phyloP scores from a whole-genome alignment of 2,329 filamentous ascomycete species.

The Diaporthe citriasiana region DNA sequence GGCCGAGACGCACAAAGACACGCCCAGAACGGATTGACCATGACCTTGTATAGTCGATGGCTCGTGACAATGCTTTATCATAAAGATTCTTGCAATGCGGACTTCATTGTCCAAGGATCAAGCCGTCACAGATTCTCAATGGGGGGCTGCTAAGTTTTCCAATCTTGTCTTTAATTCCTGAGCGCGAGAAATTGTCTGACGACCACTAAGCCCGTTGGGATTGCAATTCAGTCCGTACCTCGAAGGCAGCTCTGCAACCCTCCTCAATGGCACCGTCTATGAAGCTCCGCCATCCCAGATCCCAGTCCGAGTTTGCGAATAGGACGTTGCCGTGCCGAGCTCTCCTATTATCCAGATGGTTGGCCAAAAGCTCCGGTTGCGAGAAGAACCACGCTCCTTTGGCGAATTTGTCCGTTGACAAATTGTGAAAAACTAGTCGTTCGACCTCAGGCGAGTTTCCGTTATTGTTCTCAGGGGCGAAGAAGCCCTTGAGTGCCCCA shows the following conservation, averaged over 20 bases:
- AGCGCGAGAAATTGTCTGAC: not conserved
- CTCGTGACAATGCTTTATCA: not conserved
- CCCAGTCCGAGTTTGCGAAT: constrained; percentile 65
- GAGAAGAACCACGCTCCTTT: constrained; percentile 17
- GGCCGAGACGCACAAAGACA: not conserved
- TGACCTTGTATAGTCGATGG: not conserved
- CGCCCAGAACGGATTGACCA: not conserved
- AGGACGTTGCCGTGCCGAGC: constrained; percentile 57
- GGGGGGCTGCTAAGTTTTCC: not conserved
- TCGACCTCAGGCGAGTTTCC: not conserved
- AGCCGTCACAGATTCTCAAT: not conserved
- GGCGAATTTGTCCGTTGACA: constrained; percentile 41
- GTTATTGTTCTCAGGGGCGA: not conserved
- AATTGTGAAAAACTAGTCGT: constrained; percentile 13
- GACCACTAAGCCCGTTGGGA: not conserved
- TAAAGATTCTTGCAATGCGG: not conserved
- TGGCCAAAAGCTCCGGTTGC: not conserved
- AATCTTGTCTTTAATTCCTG: not conserved
- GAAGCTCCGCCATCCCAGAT: constrained; percentile 63
- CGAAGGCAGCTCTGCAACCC: constrained; percentile 12
- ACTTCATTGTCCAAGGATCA: not conserved
- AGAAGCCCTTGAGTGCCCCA: not conserved
- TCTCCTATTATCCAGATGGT: constrained; percentile 1
- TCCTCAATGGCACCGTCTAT: constrained; percentile 57
- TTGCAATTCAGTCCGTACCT: constrained; percentile 6